Evolutionary conservation across 352 stramenopile species (phyloP), one percentile per base, ranked within the genome.

Genomic region (Pythium grandisporangium): DNA sequence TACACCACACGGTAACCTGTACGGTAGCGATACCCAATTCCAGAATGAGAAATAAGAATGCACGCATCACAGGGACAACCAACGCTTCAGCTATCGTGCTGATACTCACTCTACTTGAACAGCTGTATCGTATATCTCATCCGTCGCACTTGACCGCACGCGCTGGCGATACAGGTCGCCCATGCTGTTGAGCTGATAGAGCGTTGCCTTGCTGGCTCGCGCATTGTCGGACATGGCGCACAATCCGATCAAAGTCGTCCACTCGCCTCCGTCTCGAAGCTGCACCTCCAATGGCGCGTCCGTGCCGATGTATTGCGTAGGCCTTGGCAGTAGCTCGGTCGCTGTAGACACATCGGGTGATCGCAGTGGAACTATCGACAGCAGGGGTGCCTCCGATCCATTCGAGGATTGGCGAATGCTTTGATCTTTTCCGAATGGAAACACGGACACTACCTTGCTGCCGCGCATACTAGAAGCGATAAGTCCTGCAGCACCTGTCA

Each of bases 61-160:
- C n/a, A n/a, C n/a, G n/a, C n/a, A n/a, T n/a, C n/a, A n/a, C n/a
- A n/a, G n/a, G n/a, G n/a, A n/a, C n/a, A n/a, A n/a, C n/a, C n/a
- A n/a, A n/a, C n/a, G n/a, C n/a, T n/a, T n/a, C n/a, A n/a, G n/a
- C n/a, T n/a, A n/a, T n/a, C n/a, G n/a, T n/a, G n/a, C n/a, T n/a
- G n/a, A n/a, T n/a, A n/a, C n/a, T n/a, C 71, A 88, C 75, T 73
- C 59, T 2, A 55, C 33, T 37, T 85, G 75, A 35, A 88, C 55
- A 17, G 67, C 67, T 10, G 58, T 48, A 13, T 59, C 41, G 29
- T 84, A 80, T 6, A 51, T 46, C 30, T 63, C 68, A 16, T 45
- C 56, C 7, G 63, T 42, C 17, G 37, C 55, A 24, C 51, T 60
- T 14, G 42, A 40, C 32, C 58, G 63, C 19, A 88, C 62, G 8